Evolutionary conservation across 192 early-diverging fungal genomes (phyloP).

Genomic region (Gonapodya sp.): DNA sequence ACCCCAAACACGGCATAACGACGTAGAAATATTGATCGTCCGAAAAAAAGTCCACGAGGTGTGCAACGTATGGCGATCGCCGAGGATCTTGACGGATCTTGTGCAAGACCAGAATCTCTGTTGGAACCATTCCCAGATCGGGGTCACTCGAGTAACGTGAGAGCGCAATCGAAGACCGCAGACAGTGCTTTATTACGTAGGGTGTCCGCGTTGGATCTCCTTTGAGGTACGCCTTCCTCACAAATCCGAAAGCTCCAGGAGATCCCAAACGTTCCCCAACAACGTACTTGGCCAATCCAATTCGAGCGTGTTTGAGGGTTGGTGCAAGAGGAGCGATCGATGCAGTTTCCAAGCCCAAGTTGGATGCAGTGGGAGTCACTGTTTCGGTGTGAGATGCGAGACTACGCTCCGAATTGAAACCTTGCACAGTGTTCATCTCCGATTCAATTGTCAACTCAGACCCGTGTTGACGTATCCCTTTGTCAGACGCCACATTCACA

Average conservation of each 20-base stretch:
- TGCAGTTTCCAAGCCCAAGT: no score
- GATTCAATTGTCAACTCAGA: no score
- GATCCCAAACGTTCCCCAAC: not conserved
- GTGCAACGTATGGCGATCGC: not conserved
- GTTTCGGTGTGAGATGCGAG: no score
- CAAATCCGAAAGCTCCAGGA: not conserved
- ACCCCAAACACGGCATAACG: not conserved
- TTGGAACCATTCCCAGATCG: not conserved
- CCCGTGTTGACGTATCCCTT: no score
- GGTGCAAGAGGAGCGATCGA: no score
- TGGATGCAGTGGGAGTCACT: no score
- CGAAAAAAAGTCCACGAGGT: not conserved
- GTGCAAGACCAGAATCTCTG: not conserved
- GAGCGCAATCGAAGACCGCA: not conserved
- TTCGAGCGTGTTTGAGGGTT: no score
- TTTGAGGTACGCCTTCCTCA: not conserved
- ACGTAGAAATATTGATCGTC: not conserved
- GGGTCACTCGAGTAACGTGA: not conserved
- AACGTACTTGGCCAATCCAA: not conserved
- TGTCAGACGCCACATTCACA: no score
- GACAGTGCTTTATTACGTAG: not conserved
- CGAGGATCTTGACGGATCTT: not conserved
- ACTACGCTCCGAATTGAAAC: no score
- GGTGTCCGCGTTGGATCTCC: not conserved
- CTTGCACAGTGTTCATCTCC: no score